A percentile compares a stretch with the other conserved stretches of the same genome.
phyloP scores from a whole-genome alignment of 768 basidiomycete genomes.

The Rhizopogon vulgaris region DNA sequence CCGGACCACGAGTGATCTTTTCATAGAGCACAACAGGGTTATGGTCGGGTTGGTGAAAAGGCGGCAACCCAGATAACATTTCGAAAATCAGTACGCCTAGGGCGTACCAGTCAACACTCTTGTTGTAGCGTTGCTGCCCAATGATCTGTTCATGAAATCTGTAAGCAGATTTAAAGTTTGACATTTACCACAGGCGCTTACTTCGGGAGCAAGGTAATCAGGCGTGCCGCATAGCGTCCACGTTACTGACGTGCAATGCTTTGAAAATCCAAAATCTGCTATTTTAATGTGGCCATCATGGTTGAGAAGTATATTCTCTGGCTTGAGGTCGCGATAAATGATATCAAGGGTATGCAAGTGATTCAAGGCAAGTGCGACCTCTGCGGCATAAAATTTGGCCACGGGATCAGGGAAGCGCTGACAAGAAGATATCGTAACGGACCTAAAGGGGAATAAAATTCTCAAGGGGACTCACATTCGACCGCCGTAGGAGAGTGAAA shows the following conservation, averaged over 20 bases:
- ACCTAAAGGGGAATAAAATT: conserved; percentile 10
- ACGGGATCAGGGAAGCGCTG: conserved; percentile 96
- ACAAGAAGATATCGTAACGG: conserved; percentile 1
- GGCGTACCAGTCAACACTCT: conserved; percentile 98
- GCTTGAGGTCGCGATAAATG: conserved; percentile 96
- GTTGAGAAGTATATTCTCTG: conserved; percentile 91
- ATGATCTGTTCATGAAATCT: conserved; percentile 46
- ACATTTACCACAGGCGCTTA: conserved; percentile 19
- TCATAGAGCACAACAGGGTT: conserved; percentile 89
- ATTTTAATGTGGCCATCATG: conserved; percentile 97
- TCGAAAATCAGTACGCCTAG: conserved; percentile 96
- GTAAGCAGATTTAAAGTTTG: neutral
- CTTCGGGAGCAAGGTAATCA: conserved; percentile 96
- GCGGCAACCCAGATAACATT: conserved; percentile 94
- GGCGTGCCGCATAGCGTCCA: conserved; percentile 96
- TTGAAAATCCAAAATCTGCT: conserved; percentile 96
- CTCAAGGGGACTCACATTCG: conserved; percentile 54
- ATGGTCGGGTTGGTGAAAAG: conserved; percentile 83
- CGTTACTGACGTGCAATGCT: conserved; percentile 77
- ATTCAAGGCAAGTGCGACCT: conserved; percentile 88
- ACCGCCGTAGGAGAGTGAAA: conserved; percentile 87
- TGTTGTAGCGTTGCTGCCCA: conserved; percentile 83
- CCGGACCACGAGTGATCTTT: conserved; percentile 75
- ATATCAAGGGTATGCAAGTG: conserved; percentile 84
- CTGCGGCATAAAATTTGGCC: conserved; percentile 95